These are phyloP conservation scores for Leccinum pachyderme DNA, from an alignment of 1,284 basidiomycete species.

Conservation along the genomic window DNA sequence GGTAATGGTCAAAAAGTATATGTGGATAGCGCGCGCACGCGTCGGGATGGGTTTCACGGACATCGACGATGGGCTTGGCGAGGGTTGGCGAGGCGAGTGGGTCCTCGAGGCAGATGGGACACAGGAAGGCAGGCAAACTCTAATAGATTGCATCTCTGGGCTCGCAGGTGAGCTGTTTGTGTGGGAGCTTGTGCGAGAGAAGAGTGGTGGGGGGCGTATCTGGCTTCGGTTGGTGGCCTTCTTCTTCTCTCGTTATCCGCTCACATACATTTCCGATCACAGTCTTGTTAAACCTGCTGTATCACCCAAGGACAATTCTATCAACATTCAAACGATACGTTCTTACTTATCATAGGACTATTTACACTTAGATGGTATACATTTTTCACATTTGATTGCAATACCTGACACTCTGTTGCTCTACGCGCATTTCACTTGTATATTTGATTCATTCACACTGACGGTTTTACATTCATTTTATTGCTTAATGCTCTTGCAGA, in stretches of 20 bases:
- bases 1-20: conserved; percentile 54
- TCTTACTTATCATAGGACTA: conserved; percentile 22
- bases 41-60: conserved; percentile 39
- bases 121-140: conserved; percentile 54
- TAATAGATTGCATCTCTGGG: conserved; percentile 55
- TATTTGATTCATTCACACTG: conserved; percentile 1
- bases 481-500: conserved; percentile 21
- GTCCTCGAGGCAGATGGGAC: conserved; percentile 73
- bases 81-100: conserved; percentile 75
- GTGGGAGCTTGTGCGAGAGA: conserved; percentile 65
- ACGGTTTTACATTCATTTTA: conserved; percentile 10
- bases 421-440: conserved; percentile 18
- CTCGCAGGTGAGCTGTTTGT: conserved; percentile 35
- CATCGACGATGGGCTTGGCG: conserved; percentile 46
- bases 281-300: conserved; percentile 26
- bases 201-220: conserved; percentile 53
- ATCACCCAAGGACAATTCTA: conserved; percentile 22
- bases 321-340: conserved; percentile 23
- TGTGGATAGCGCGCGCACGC: conserved; percentile 58
- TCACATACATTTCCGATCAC: not conserved
- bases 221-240: conserved; percentile 58
- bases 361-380: conserved; percentile 21
- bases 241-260: not conserved
- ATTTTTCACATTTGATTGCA: conserved; percentile 6
- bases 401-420: conserved; percentile 6